Base-by-base conservation (phyloP, 2,329 filamentous ascomycete genomes). In the Sporothrix globosa region DNA sequence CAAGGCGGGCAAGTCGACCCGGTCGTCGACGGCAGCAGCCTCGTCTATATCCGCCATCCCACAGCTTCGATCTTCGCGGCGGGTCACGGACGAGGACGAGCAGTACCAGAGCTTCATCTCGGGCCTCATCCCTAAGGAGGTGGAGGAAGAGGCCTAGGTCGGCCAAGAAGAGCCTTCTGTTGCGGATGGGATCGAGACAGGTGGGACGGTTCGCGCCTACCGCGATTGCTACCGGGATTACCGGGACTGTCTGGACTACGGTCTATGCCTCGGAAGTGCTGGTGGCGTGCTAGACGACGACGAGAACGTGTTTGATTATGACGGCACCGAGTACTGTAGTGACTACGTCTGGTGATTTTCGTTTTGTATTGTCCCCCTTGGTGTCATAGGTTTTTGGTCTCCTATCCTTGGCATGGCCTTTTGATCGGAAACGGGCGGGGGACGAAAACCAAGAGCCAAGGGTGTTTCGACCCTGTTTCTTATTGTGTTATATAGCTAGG, bases 61-160 rank as follows among this genome's bases (percentile, higher is more conserved):
- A 6, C 73, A 70, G 61, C 72, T 68, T 30, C 70, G 63, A 53
- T 67, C 70, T 1, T 69, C 70, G 10, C 70, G 68, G 48, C 80
- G 77, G 70, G 74, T 78, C 7, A 70, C 78, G 67, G 79, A 79
- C 3, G 81, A 82, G 34, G 82, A 84, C 52, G 82, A 83, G 70
- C 79, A 82, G 72, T 85, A 85, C 74, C 81, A 83, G 73, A 79
- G 72, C 68, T 84, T 84, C 56, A 83, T 85, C 53, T 72, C 78
- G 39, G 76, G 77, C 56, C 75, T 83, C 54, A 81, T 77, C 61
- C 78, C 77, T 60, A 76, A 76, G 73, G 76, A 78, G 68, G 68
- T 67, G 54, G 74, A 74, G 60, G 74, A 75, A 50, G 53, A 60
- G 11, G 67, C 63, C 46, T 66, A 50, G n/a, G 46, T 39, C 14